A percentile compares a stretch with the other conserved stretches of the same genome.
Conservation (phyloP, 2,329 filamentous ascomycete species). For the Colletotrichum incanum region DNA sequence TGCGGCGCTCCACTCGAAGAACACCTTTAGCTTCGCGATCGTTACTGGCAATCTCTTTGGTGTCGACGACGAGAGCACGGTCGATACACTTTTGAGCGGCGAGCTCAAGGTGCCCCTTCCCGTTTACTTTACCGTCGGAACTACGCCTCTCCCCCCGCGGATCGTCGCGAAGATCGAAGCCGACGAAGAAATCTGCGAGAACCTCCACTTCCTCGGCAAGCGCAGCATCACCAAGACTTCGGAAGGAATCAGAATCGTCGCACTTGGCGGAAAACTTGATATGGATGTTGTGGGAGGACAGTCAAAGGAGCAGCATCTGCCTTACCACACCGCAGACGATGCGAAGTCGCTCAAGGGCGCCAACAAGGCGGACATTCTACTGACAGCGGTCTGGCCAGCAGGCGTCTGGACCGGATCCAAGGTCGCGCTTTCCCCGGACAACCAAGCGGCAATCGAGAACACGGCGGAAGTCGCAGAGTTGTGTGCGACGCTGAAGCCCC, state of each 20-base stretch:
- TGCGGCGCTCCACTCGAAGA: constrained; percentile 85
- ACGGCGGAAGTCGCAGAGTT: constrained; percentile 84
- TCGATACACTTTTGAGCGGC: constrained; percentile 80
- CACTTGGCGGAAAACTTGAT: constrained; percentile 83
- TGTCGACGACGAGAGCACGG: constrained; percentile 68
- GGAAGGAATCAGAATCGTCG: constrained; percentile 90
- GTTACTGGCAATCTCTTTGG: constrained; percentile 88
- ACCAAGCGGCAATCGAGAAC: constrained; percentile 65
- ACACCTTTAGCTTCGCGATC: constrained; percentile 89
- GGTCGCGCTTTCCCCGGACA: constrained; percentile 69
- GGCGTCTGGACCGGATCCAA: constrained; percentile 80
- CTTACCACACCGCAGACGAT: constrained; percentile 84
- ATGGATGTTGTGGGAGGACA: constrained; percentile 72
- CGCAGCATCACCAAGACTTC: constrained; percentile 90
- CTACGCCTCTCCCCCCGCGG: constrained; percentile 76
- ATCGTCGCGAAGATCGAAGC: constrained; percentile 82
- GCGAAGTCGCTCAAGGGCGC: constrained; percentile 82
- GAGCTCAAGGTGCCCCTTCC: constrained; percentile 82
- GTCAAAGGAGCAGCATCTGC: constrained; percentile 81
- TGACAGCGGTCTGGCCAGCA: constrained; percentile 90
- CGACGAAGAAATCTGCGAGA: constrained; percentile 85
- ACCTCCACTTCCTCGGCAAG: constrained; percentile 91
- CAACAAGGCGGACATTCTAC: constrained; percentile 85
- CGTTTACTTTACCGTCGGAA: constrained; percentile 92
- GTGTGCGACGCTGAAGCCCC: constrained; percentile 84